phyloP scores from a whole-genome alignment of 495 filamentous ascomycete species.

The Penicillium salamii region DNA sequence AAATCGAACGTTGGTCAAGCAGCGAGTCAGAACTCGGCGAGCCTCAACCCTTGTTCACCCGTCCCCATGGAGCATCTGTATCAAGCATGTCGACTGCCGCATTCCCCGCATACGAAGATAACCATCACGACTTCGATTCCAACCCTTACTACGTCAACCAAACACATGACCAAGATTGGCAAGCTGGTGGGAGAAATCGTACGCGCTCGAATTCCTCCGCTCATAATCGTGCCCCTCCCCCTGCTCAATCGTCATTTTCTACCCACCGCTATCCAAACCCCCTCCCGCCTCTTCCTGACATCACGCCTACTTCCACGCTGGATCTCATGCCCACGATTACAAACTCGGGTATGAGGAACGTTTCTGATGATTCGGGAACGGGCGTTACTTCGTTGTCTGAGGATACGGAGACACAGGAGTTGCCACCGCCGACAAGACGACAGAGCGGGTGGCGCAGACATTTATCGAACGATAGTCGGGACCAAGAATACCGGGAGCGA shows the following conservation, averaged over 20 bases:
- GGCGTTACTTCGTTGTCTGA: constrained; percentile 19
- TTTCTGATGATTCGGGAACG: constrained; percentile 19
- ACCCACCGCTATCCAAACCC: constrained; percentile 28
- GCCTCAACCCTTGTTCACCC: constrained; percentile 16
- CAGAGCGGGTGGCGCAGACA: constrained; percentile 37
- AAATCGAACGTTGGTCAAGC: constrained; percentile 30
- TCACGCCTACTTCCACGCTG: constrained; percentile 6
- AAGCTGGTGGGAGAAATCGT: constrained; percentile 9
- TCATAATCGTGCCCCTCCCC: constrained; percentile 18
- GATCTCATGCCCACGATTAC: constrained; percentile 1
- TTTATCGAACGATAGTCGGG: constrained; percentile 20
- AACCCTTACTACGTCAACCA: constrained; percentile 26
- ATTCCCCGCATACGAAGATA: constrained; percentile 35
- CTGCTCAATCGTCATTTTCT: constrained; percentile 26
- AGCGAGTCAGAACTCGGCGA: constrained; percentile 25
- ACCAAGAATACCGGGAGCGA: constrained; percentile 11
- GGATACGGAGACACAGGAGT: constrained; percentile 6
- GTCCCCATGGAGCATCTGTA: constrained; percentile 26
- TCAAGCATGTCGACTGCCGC: constrained; percentile 33
- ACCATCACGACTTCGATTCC: constrained; percentile 17
- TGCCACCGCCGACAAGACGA: constrained; percentile 17
- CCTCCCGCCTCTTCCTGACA: constrained; percentile 29
- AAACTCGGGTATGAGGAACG: constrained; percentile 13
- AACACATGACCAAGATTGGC: constrained; percentile 10
- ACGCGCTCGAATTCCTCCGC: constrained; percentile 24